Evolutionary conservation across 2,329 filamentous ascomycete genomes (phyloP).

Genomic region (Aspergillus sp.): DNA sequence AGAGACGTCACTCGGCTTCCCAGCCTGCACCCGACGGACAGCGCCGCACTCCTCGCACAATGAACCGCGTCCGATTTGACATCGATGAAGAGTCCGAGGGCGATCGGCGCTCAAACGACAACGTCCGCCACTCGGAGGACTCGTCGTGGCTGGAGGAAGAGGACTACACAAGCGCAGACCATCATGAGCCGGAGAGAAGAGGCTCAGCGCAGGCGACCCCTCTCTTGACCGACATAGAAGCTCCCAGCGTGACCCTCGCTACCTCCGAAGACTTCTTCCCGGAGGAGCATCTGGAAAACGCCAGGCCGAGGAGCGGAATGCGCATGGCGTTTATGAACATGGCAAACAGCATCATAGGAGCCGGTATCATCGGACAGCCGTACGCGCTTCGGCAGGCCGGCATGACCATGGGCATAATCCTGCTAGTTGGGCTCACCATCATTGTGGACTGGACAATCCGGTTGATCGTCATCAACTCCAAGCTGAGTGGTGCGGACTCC

Average conservation of each 20-base stretch:
- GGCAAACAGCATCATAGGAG: slow-evolving; percentile 93
- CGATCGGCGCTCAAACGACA: slow-evolving; percentile 23
- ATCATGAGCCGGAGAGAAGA: slow-evolving; percentile 27
- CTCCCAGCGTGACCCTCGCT: slow-evolving; percentile 66
- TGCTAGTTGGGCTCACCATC: slow-evolving; percentile 70
- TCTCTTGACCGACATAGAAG: slow-evolving; percentile 72
- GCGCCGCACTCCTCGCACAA: slow-evolving; percentile 48
- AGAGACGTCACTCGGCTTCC: slow-evolving; percentile 35
- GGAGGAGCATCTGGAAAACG: slow-evolving; percentile 50
- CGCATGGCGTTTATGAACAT: slow-evolving; percentile 97
- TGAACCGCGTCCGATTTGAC: slow-evolving; percentile 69
- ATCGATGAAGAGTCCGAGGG: slow-evolving; percentile 24
- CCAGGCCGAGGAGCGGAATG: slow-evolving; percentile 75
- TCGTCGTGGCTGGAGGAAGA: slow-evolving; percentile 47
- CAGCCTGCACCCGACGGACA: slow-evolving; percentile 31
- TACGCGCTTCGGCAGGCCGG: slow-evolving; percentile 95
- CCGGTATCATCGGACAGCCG: slow-evolving; percentile 70
- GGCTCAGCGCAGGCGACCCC: slow-evolving; percentile 49
- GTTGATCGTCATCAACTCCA: slow-evolving; percentile 94
- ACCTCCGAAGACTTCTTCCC: slow-evolving; percentile 48
- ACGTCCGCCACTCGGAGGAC: slow-evolving; percentile 18
- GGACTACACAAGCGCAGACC: slow-evolving; percentile 46
- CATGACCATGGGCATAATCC: slow-evolving; percentile 64
- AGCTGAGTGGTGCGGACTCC: slow-evolving; percentile 83
- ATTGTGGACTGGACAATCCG: slow-evolving; percentile 96